A percentile compares a stretch with the other conserved stretches of the same genome.
These are phyloP conservation scores for Globisporangium carolinianum DNA, from an alignment of 352 stramenopile species.

Conservation along the genomic window DNA sequence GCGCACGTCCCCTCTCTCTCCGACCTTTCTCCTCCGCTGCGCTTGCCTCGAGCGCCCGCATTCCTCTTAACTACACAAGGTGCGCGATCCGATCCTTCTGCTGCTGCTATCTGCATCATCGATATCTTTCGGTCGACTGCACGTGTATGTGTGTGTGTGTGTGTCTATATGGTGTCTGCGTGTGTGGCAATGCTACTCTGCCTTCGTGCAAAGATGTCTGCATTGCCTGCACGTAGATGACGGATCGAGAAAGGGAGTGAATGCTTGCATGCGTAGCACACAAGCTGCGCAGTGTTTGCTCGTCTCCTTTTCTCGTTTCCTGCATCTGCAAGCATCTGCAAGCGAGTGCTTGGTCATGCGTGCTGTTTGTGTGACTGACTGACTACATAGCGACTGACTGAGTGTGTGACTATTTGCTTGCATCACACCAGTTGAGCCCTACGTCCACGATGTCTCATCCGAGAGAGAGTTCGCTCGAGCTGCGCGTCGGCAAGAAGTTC, in stretches of 20 bases:
- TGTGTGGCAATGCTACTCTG: not conserved
- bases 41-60: not conserved
- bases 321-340: no score
- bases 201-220: not conserved
- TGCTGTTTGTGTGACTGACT: no score
- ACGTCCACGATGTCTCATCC: slow-evolving; percentile 39
- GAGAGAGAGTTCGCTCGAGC: slow-evolving; percentile 88
- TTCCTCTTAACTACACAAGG: slow-evolving; percentile 1
- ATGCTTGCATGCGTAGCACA: no score
- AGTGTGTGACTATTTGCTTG: no score
- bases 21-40: not conserved
- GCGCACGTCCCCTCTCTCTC: slow-evolving; percentile 1
- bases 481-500: slow-evolving; percentile 99
- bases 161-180: not conserved
- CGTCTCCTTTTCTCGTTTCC: no score
- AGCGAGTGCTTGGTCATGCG: no score
- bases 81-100: not conserved
- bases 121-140: not conserved
- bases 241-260: no score
- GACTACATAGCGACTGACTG: no score
- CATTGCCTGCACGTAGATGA: not conserved
- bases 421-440: slow-evolving; percentile 1
- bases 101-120: not conserved
- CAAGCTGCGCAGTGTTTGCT: no score
- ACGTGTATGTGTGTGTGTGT: not conserved